Evolutionary conservation across 2,329 filamentous ascomycete genomes (phyloP), one percentile per base, ranked within the genome.

Genomic region (Xylariaceae sp.): DNA sequence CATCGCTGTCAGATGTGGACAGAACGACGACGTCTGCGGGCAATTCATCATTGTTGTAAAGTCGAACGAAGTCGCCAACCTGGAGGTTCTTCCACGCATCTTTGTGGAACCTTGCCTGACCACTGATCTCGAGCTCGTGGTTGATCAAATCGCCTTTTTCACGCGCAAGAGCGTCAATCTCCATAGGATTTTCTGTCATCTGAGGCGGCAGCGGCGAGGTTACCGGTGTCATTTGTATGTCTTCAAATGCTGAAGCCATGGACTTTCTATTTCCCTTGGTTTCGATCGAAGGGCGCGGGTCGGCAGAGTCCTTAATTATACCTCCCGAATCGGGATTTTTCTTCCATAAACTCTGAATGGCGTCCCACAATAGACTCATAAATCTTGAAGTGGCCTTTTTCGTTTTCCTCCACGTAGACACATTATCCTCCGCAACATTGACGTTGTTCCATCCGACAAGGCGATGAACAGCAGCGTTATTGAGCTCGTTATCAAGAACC

Each of bases 211-310:
- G 79, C 4, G 92, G 92, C 2, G 93, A 97, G 2, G 90, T 87
- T 16, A 99, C 93, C 0, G 94, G 93, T 0, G 93, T 98, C 93
- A 99, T 96, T 70, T 94, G 92, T 51, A 99, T 96, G 23, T 90
- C 90, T 56, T 90, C 87, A 33, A 79, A 78, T 17, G 80, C 80
- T 1, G 85, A 86, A 29, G 51, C 56, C 46, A 83, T 77, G 2
- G 87, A 78, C 49, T 77, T 78, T 43, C 85, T 81, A 40, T 80
- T 81, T 19, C 81, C 56, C 54, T 83, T 81, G 0, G 86, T 87
- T 58, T 90, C 84, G 58, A 86, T 80, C 1, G 91, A 95, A n/a
- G 79, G 75, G 45, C 89, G 83, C 36, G 84, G 78, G 45, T 85
- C 81, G n/a, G 85, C 81, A 28, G 78, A 71, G 21, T 68, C 65